Evolutionary conservation across 1,139 yeast species (phyloP), one percentile per base, ranked within the genome.

Genomic region (Pichia sp.): DNA sequence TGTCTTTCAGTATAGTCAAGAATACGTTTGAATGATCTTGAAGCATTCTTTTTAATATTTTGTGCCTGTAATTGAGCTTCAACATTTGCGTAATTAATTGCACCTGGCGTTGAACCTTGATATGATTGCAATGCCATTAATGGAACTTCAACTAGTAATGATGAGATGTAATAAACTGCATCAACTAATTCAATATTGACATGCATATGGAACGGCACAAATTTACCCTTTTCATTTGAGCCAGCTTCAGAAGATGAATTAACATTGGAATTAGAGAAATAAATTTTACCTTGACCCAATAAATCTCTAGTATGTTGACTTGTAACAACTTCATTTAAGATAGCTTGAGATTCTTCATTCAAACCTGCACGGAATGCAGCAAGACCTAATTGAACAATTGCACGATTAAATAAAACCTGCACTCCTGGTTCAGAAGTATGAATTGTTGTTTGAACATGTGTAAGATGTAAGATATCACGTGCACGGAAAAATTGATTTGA

Each of bases 161-260:
- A 86, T 49, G 89, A 74, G 11, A 97, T 91, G 72, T 88, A 77
- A 70, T 84, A 89, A 43, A 86, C 95, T 62, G 95, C 84, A 68
- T 93, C 98, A 56, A 93, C 75, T 56, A 93, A 77, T 69, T 93
- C 98, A 57, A 89, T 72, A 66, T 93, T 93, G 64, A 93, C 88
- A 68, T 93, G 99, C 83, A 87, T 89, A 68, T 93, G 98, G 83
- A 85, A 93, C 47, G 99, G 99, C 61, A 91, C 74, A 62, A 88
- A 76, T 62, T 89, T 83, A 63, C 83, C 94, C 59, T 77, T 83
- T 61, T 82, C 91, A 50, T 33, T 42, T 19, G 50, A 31, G 16
- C 36, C 40, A n/a, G 19, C 37, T 19, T 45, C 43, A 28, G 38
- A 16, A 40, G 52, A 48, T n/a, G n/a, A n/a, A n/a, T n/a, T n/a